Evolutionary conservation across 306 rosid genomes (phyloP).

Genomic region (Casuarina equisetifolia): DNA sequence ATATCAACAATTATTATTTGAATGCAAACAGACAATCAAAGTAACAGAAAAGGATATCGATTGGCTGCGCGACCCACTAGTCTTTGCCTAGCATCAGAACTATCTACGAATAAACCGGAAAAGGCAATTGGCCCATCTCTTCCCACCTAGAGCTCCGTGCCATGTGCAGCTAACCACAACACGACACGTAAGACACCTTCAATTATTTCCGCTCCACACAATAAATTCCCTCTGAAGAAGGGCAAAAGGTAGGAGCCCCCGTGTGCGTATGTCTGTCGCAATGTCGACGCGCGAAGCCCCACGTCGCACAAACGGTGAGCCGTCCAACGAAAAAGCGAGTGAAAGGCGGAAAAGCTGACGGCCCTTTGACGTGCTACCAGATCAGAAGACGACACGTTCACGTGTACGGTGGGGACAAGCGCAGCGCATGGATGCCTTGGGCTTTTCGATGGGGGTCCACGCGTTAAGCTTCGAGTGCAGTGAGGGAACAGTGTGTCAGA

Average conservation of each 20-base stretch:
- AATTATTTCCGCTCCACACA: neutral
- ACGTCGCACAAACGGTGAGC: neutral
- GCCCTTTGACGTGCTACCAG: neutral
- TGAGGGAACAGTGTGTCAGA: constrained; percentile 8
- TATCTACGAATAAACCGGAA: no score
- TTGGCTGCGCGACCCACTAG: no score
- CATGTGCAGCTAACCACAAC: neutral
- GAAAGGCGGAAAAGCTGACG: no score
- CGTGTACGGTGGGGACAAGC: neutral
- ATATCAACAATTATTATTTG: no score
- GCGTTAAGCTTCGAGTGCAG: neutral
- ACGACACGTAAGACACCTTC: constrained; percentile 2
- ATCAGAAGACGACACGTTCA: neutral
- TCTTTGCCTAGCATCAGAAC: no score
- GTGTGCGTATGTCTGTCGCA: neutral
- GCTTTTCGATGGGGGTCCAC: no score
- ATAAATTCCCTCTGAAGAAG: neutral
- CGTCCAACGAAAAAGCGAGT: neutral
- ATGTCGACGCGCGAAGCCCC: neutral
- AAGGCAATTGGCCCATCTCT: neutral
- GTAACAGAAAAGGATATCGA: no score
- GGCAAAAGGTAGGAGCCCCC: neutral
- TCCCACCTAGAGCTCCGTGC: neutral
- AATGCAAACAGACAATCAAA: no score
- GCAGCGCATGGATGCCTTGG: neutral